Base-by-base conservation (phyloP, 768 basidiomycete genomes). In the Boletellus sp. region DNA sequence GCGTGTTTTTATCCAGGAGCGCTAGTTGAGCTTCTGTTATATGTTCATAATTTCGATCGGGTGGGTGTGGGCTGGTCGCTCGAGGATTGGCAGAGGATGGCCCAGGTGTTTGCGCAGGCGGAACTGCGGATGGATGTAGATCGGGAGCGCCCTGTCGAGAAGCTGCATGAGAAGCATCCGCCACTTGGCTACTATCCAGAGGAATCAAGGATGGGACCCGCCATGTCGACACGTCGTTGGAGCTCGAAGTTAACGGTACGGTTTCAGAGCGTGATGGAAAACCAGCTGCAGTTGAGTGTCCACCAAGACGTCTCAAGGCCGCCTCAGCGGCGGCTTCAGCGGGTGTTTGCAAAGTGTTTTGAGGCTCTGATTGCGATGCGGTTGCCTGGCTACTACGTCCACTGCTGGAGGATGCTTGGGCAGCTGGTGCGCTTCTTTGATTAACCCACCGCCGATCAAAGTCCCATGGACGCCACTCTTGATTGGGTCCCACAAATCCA, bases 381-480 rank as follows among this genome's bases (percentile, higher is more conserved):
- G 47, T 12, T 16, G 15, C 38, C 23, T 52, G 52, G 26, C 44
- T 39, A 19, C 22, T n/a, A 20, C 38, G n/a, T 22, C 31, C 45
- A 33, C 34, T 23, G 8, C 17, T 34, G 36, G 59, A 48, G 26
- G 54, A 37, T 36, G 58, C 63, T 23, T 39, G 57, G 11, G 47
- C 17, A 19, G 42, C 26, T 35, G 34, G 33, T 28, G 34, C 33
- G 16, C 26, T 34, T 35, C 60, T 44, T 26, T 48, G 60, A 45
- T 60, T 53, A 23, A 66, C 57, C 60, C 62, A 66, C 38, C 64
- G 70, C 7, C 59, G 70, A 44, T 71, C 71, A 28, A 66, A 63
- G 36, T 76, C 77, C 85, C 84, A 87, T 20, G 75, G 77, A 48
- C 81, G 81, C 82, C 84, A 87, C n/a, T 68, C 74, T 17, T 78